These are phyloP conservation scores for Mytilinidion resinicola DNA, from an alignment of 495 filamentous ascomycete species.

Conservation along the genomic window DNA sequence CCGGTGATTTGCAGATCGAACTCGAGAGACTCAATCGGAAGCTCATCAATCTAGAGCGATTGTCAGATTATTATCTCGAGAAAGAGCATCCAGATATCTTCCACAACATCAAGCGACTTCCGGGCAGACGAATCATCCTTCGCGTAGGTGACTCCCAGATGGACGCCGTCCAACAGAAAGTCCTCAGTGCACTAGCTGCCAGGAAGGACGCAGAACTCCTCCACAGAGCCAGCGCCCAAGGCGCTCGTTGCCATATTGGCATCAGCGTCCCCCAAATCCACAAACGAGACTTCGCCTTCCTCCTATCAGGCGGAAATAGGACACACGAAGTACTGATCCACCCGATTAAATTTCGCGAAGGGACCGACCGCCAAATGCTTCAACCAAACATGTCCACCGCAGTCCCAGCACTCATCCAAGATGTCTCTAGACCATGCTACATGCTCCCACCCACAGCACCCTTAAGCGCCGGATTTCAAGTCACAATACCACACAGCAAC, in stretches of 20 bases:
- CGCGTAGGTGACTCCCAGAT: neutral
- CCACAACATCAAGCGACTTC: slow-evolving; percentile 2
- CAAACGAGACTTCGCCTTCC: slow-evolving; percentile 18
- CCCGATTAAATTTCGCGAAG: slow-evolving; percentile 6
- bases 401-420: neutral
- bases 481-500: slow-evolving; percentile 1
- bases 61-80: slow-evolving; percentile 16
- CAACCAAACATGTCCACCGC: slow-evolving; percentile 3
- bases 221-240: slow-evolving; percentile 5
- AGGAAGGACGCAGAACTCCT: slow-evolving; percentile 20
- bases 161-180: slow-evolving; percentile 3
- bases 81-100: slow-evolving; percentile 12
- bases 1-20: slow-evolving; percentile 5
- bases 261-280: slow-evolving; percentile 15
- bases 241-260: slow-evolving; percentile 7
- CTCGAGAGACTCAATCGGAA: slow-evolving; percentile 8
- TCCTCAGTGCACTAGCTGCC: slow-evolving; percentile 8
- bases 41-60: slow-evolving; percentile 9
- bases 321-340: slow-evolving; percentile 13
- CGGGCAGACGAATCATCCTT: slow-evolving; percentile 1
- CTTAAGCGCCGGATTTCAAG: slow-evolving; percentile 7
- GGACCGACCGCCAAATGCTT: slow-evolving; percentile 3
- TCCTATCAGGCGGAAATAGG: neutral
- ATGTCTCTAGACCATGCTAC: slow-evolving; percentile 5
- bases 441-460: slow-evolving; percentile 5